These are phyloP conservation scores for Rosellinia necatrix DNA, from an alignment of 2,329 filamentous ascomycete genomes.

Conservation along the genomic window DNA sequence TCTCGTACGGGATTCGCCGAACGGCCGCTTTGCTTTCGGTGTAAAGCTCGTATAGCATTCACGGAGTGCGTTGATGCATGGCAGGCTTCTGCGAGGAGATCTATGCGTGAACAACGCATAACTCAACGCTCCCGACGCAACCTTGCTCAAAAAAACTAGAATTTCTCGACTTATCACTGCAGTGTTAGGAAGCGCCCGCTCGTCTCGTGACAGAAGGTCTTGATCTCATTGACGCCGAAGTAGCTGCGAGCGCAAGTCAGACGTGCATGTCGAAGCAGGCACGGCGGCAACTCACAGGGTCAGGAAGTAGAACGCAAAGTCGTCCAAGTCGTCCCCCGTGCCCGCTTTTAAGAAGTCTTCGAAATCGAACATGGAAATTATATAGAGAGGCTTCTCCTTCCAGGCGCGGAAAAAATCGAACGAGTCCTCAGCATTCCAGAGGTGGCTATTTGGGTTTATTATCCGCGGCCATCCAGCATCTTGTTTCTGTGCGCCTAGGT, in stretches of 20 bases:
- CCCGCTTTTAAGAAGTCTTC: constrained; percentile 31
- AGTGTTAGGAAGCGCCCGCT: constrained; percentile 28
- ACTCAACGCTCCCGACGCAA: background rate
- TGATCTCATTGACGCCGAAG: constrained; percentile 35
- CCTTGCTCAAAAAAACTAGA: constrained; percentile 10
- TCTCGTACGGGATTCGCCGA: too few species aligned
- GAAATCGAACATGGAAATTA: constrained; percentile 32
- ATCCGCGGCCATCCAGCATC: background rate
- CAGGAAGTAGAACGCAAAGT: constrained; percentile 30
- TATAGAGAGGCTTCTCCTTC: constrained; percentile 36
- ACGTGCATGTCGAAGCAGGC: background rate
- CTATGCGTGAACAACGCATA: background rate
- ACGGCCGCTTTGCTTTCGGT: too few species aligned
- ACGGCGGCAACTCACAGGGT: constrained; percentile 25
- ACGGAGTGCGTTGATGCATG: background rate
- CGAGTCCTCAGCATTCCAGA: constrained; percentile 50
- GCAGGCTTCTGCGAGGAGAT: background rate
- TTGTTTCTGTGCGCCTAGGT: background rate
- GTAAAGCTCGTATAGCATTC: background rate
- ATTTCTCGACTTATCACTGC: constrained; percentile 24
- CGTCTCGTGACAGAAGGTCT: constrained; percentile 34
- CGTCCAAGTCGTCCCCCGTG: constrained; percentile 37
- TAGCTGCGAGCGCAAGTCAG: constrained; percentile 20
- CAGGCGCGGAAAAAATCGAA: constrained; percentile 50
- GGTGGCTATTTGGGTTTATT: constrained; percentile 34